These are phyloP conservation scores for Aspergillus puulaauensis DNA, from an alignment of 2,329 filamentous ascomycete species.

Conservation along the genomic window DNA sequence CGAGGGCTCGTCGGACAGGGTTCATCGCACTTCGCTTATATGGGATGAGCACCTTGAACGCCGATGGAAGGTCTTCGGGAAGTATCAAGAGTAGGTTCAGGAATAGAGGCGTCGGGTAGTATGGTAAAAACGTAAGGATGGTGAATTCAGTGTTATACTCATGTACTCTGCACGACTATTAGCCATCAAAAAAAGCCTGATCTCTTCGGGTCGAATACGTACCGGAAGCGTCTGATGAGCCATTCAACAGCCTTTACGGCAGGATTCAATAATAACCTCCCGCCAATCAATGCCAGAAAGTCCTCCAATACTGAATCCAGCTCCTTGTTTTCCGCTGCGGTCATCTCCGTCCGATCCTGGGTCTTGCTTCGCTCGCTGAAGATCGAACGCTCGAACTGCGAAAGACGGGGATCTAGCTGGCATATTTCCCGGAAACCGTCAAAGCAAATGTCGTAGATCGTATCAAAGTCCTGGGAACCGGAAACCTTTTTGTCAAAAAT, in stretches of 20 bases:
- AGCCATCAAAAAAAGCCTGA: conserved; percentile 9
- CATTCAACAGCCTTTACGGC: conserved; percentile 92
- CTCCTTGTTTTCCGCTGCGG: conserved; percentile 74
- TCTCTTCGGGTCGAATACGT: conserved; percentile 26
- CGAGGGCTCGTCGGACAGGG: conserved; percentile 76
- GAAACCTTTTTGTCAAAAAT: conserved; percentile 88
- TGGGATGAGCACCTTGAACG: conserved; percentile 81
- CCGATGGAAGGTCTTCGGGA: conserved; percentile 67
- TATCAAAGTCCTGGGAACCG: conserved; percentile 84
- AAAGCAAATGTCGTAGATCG: conserved; percentile 79
- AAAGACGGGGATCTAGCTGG: conserved; percentile 76
- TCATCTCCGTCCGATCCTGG: conserved; percentile 85
- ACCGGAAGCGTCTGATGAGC: conserved; percentile 89
- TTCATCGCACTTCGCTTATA: conserved; percentile 76
- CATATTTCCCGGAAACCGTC: conserved; percentile 93
- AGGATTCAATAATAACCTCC: conserved; percentile 76
- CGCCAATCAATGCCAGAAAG: conserved; percentile 78
- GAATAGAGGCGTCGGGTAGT: conserved; percentile 84
- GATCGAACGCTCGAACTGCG: conserved; percentile 70
- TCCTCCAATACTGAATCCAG: conserved; percentile 74
- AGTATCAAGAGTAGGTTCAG: conserved; percentile 83
- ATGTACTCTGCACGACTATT: conserved; percentile 64
- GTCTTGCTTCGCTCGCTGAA: conserved; percentile 93
- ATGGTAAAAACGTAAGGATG: conserved; percentile 85
- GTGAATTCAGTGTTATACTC: conserved; percentile 81